These are phyloP conservation scores for Teratosphaeria epicoccoides DNA, from an alignment of 2,329 filamentous ascomycete genomes.

Conservation along the genomic window DNA sequence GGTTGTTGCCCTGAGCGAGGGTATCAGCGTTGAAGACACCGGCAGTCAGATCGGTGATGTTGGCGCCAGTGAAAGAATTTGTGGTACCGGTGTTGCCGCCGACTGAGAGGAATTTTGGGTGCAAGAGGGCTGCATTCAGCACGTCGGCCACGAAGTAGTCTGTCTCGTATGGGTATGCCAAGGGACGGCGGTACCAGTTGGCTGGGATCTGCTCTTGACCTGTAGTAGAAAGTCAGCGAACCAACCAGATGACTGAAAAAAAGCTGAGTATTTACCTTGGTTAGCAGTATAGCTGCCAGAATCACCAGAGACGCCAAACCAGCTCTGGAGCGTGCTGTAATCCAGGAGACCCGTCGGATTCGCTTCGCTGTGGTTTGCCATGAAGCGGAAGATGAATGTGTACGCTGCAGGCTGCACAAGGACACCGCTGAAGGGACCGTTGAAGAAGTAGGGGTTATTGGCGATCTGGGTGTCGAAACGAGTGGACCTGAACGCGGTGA, in stretches of 20 bases:
- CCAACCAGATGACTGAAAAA: too few species aligned
- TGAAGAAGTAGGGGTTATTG: conserved; percentile 14
- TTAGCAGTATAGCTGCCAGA: conserved; percentile 19
- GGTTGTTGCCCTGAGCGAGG: conserved; percentile 22
- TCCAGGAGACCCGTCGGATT: conserved; percentile 22
- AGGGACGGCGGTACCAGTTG: conserved; percentile 13
- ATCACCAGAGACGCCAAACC: conserved; percentile 24
- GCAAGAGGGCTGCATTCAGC: conserved; percentile 21
- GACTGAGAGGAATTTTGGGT: conserved; percentile 9
- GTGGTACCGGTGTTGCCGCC: conserved; percentile 22
- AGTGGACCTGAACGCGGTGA: not conserved
- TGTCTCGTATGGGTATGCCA: conserved; percentile 12
- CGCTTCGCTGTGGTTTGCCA: conserved; percentile 25
- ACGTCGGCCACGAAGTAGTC: conserved; percentile 13
- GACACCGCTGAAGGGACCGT: conserved; percentile 8
- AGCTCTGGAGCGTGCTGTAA: conserved; percentile 24
- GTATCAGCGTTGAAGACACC: conserved; percentile 11
- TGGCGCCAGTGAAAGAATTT: conserved; percentile 17
- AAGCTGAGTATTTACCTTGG: too few species aligned
- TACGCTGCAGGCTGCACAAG: conserved; percentile 5
- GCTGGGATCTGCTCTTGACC: conserved; percentile 18
- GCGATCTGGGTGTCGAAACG: conserved; percentile 10
- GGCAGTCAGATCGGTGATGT: conserved; percentile 19
- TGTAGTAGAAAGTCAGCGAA: too few species aligned
- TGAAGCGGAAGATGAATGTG: conserved; percentile 18